These are phyloP conservation scores for Domatiomyces globalis DNA, from an alignment of 2,329 filamentous ascomycete species.

Conservation along the genomic window DNA sequence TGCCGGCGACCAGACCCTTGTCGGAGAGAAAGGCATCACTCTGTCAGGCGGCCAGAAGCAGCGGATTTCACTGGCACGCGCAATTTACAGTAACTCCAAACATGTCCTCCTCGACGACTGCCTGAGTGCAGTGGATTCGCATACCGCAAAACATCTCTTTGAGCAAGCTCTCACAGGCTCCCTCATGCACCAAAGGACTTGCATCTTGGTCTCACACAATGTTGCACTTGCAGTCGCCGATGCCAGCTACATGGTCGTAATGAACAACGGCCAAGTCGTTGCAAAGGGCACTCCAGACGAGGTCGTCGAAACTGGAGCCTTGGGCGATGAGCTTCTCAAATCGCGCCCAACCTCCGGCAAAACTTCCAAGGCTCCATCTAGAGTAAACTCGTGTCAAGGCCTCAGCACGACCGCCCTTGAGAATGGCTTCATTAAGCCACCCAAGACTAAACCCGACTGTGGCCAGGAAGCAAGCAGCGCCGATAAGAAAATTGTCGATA, in stretches of 20 bases:
- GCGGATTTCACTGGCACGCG: constrained; percentile 87
- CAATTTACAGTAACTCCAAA: constrained; percentile 86
- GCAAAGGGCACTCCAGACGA: constrained; percentile 64
- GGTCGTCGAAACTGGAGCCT: constrained; percentile 71
- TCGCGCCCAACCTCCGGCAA: constrained; percentile 56
- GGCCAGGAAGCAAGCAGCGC: constrained; percentile 23
- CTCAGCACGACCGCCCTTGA: constrained; percentile 29
- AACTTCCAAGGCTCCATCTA: constrained; percentile 61
- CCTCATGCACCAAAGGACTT: constrained; percentile 77
- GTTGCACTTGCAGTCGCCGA: constrained; percentile 71
- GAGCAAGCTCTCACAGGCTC: constrained; percentile 80
- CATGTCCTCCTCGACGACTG: constrained; percentile 91
- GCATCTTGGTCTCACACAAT: constrained; percentile 92
- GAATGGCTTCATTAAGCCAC: constrained; percentile 20
- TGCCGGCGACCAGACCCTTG: constrained; percentile 79
- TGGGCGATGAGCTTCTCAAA: constrained; percentile 73
- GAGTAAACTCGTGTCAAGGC: constrained; percentile 54
- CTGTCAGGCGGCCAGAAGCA: constrained; percentile 96
- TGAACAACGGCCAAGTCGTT: constrained; percentile 72
- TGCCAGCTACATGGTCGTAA: constrained; percentile 64
- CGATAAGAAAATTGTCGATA: constrained; percentile 25
- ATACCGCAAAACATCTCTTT: constrained; percentile 97
- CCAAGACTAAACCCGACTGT: constrained; percentile 31
- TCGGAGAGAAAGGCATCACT: constrained; percentile 94
- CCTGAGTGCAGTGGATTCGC: constrained; percentile 88